phyloP scores from a whole-genome alignment of 2,329 filamentous ascomycete species.

The Colletotrichum tanaceti region DNA sequence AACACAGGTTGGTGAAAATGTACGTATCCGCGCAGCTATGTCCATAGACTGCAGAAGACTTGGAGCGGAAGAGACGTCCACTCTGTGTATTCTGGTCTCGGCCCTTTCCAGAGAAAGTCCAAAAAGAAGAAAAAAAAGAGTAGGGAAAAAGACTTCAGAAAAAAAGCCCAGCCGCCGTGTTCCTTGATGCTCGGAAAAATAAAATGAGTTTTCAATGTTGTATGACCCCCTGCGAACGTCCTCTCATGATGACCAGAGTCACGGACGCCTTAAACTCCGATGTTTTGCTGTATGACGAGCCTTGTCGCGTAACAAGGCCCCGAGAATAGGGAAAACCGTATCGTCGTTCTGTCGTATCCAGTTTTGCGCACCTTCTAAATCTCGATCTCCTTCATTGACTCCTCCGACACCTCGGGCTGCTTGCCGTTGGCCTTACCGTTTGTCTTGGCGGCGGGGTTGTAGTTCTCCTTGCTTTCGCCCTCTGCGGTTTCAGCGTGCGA shows the following conservation, averaged over 20 bases:
- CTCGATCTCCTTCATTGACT: slow-evolving; percentile 71
- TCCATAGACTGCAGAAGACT: slow-evolving; percentile 38
- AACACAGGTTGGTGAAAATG: slow-evolving; percentile 37
- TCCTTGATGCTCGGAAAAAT: slow-evolving; percentile 37
- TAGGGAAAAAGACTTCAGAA: slow-evolving; percentile 27
- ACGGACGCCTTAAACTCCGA: slow-evolving; percentile 42
- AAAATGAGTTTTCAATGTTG: slow-evolving; percentile 34
- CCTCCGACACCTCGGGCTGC: slow-evolving; percentile 57
- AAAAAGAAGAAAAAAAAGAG: slow-evolving; percentile 29
- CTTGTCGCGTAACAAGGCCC: slow-evolving; percentile 37
- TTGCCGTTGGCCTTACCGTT: slow-evolving; percentile 59
- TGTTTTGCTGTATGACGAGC: slow-evolving; percentile 39
- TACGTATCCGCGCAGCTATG: slow-evolving; percentile 41
- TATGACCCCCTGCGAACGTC: slow-evolving; percentile 40
- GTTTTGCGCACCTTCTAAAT: slow-evolving; percentile 56
- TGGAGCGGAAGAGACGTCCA: slow-evolving; percentile 24
- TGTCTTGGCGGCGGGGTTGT: slow-evolving; percentile 48
- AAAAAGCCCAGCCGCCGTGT: slow-evolving; percentile 39
- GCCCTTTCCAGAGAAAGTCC: slow-evolving; percentile 39
- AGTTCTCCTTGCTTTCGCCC: slow-evolving; percentile 54
- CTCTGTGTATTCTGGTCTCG: slow-evolving; percentile 34
- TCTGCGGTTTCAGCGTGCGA: slow-evolving; percentile 51
- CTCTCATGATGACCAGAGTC: slow-evolving; percentile 39
- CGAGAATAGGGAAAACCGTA: slow-evolving; percentile 41
- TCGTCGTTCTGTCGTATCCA: slow-evolving; percentile 45